Conservation (phyloP, 371 early-diverging fungal genomes). For the Quaeritorhiza haematococci region DNA sequence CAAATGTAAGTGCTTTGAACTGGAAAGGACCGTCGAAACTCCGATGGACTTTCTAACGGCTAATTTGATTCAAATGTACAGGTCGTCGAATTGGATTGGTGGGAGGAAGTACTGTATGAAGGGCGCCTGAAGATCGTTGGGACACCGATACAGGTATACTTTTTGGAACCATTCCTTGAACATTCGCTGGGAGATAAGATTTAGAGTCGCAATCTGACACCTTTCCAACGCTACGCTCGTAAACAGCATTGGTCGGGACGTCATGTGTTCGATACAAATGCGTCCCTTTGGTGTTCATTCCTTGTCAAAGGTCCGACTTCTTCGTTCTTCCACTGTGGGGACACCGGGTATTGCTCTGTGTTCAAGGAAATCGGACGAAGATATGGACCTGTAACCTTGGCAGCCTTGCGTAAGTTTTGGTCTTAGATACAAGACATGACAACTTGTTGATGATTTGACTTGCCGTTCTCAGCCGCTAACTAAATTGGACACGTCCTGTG, state of each 20-base stretch:
- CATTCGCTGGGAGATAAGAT: too few relatives aligned
- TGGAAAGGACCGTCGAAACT: too few relatives aligned
- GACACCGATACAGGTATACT: constrained; percentile 42
- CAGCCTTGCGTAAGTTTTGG: constrained; percentile 39
- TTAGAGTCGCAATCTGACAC: too few relatives aligned
- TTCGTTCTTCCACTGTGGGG: constrained; percentile 56
- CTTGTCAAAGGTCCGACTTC: constrained; percentile 39
- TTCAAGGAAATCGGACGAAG: constrained; percentile 49
- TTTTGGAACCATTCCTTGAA: too few relatives aligned
- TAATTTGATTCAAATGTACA: too few relatives aligned
- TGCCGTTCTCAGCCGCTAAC: not conserved
- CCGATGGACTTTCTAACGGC: too few relatives aligned
- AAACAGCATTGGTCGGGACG: constrained; percentile 52
- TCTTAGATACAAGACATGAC: too few relatives aligned
- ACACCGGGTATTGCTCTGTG: constrained; percentile 58
- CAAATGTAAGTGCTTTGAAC: constrained; percentile 35
- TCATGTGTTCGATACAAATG: constrained; percentile 48
- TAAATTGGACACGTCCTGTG: not conserved
- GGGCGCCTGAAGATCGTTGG: constrained; percentile 38
- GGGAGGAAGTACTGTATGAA: constrained; percentile 51
- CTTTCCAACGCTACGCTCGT: constrained; percentile 19
- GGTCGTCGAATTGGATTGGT: constrained; percentile 62
- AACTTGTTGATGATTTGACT: too few relatives aligned
- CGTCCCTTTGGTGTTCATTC: constrained; percentile 57
- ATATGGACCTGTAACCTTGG: constrained; percentile 50